A percentile compares a stretch with the other conserved stretches of the same genome.
Conservation (phyloP, 371 early-diverging fungal species). For the Zopfochytrium polystomum region DNA sequence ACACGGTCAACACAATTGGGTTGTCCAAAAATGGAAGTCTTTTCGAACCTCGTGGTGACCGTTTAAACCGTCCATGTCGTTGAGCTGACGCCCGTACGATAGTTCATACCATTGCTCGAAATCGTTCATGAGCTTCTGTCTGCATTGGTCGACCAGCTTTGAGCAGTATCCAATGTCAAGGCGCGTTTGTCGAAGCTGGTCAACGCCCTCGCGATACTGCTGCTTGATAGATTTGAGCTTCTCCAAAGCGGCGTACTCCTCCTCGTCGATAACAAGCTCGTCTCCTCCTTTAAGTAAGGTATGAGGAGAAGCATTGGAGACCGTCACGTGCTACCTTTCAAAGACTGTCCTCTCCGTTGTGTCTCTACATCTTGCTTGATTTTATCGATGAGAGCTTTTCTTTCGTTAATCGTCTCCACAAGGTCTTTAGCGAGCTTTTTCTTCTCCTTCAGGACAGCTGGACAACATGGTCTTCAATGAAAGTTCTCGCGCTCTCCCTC, state of each 20-base stretch:
- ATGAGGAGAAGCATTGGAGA: too few species aligned
- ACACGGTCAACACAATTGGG: conserved; percentile 1
- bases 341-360: conserved; percentile 18
- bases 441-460: conserved; percentile 47
- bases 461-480: not conserved
- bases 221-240: conserved; percentile 41
- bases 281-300: not conserved
- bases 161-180: conserved; percentile 49
- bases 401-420: conserved; percentile 38
- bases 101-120: conserved; percentile 55
- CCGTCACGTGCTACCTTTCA: not conserved
- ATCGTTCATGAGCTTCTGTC: conserved; percentile 50
- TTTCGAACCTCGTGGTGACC: conserved; percentile 23
- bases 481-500: not conserved
- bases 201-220: conserved; percentile 38
- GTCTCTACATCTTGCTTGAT: conserved; percentile 29
- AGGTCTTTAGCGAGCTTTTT: conserved; percentile 39
- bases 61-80: conserved; percentile 20
- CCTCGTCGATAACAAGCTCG: conserved; percentile 47
- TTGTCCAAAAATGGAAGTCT: too few species aligned
- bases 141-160: conserved; percentile 48
- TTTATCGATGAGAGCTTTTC: conserved; percentile 42
- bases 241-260: conserved; percentile 39
- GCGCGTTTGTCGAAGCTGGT: conserved; percentile 27
- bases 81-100: conserved; percentile 25